Base-by-base conservation (phyloP, 140 eudicot genomes). In the Artemisia princeps region DNA sequence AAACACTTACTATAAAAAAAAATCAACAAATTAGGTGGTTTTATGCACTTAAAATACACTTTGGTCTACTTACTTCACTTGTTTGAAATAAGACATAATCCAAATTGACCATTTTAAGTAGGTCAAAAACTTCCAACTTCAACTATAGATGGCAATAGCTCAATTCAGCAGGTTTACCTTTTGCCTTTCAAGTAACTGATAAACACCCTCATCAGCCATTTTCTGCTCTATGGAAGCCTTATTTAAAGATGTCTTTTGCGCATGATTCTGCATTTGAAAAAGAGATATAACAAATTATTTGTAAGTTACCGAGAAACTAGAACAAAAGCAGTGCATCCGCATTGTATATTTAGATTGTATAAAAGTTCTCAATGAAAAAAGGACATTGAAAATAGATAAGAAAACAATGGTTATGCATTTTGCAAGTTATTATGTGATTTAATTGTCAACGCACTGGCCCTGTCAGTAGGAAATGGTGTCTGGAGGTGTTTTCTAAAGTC, bases 141-240 rank as follows among this genome's bases (percentile, higher is more conserved):
- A 54, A 19, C 2, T 30, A 14, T 14, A 30, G 14, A 10, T 24
- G 52, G 23, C 64, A 4, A 37, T 62, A 19, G 15, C 26, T 9
- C 28, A 26, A 13, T 13, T 45, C 2, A 52, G 50, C 64, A 57
- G 63, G 68, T 37, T 55, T 40, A 86, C 95, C 89, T 86, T 82
- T 53, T 89, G 95, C 58, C 82, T 82, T 77, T 84, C 95, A 19
- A 84, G 77, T 53, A 86, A 82, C 77, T 89, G 63, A 26, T 78
- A 12, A 9, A 89, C 85, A 80, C 78, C 74, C 71, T 78, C 89
- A 70, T 82, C 86, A 9, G 95, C 79, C 78, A 76, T 80, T 50
- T 67, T 74, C 82, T 86, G 92, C 81, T 86, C 95, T 78, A 68
- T 65, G 0, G 87, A 79, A 9, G 95, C 95, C 89, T 81, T 68